Percentiles rank a stretch among this genome's conserved stretches.
These are phyloP conservation scores for Scalesia atractyloides DNA, from an alignment of 129 eudicot species.

Conservation along the genomic window DNA sequence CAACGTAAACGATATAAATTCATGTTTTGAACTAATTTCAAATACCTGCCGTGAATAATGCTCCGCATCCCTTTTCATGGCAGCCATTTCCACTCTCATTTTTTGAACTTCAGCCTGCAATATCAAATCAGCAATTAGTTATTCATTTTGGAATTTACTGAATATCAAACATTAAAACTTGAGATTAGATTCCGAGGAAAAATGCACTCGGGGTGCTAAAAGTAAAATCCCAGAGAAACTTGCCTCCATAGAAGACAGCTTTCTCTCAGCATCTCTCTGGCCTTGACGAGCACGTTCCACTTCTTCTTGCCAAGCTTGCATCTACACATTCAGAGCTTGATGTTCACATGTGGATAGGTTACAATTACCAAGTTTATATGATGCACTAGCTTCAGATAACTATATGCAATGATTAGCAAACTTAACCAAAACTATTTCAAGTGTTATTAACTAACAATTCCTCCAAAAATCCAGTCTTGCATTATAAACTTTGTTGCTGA, in stretches of 20 bases:
- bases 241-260: slow-evolving; percentile 93
- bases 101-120: slow-evolving; percentile 94
- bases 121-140: slow-evolving; percentile 6
- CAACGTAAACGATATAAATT: no score
- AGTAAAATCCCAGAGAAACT: slow-evolving; percentile 33
- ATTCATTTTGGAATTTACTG: slow-evolving; percentile 16
- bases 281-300: slow-evolving; percentile 98
- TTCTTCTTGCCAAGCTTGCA: slow-evolving; percentile 99
- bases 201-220: background rate
- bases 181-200: background rate
- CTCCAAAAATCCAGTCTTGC: slow-evolving; percentile 15
- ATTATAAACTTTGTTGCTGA: slow-evolving; percentile 3
- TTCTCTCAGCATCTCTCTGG: slow-evolving; percentile 98
- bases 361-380: slow-evolving; percentile 13
- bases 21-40: slow-evolving; percentile 4
- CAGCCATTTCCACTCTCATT: slow-evolving; percentile 96
- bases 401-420: slow-evolving; percentile 10
- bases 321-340: slow-evolving; percentile 42
- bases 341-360: slow-evolving; percentile 11
- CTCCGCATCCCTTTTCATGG: slow-evolving; percentile 99
- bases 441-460: background rate
- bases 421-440: slow-evolving; percentile 15
- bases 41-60: slow-evolving; percentile 96
- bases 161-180: background rate
- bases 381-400: slow-evolving; percentile 21